phyloP scores from a whole-genome alignment of 495 filamentous ascomycete species.

The Trichoderma asperelloides region DNA sequence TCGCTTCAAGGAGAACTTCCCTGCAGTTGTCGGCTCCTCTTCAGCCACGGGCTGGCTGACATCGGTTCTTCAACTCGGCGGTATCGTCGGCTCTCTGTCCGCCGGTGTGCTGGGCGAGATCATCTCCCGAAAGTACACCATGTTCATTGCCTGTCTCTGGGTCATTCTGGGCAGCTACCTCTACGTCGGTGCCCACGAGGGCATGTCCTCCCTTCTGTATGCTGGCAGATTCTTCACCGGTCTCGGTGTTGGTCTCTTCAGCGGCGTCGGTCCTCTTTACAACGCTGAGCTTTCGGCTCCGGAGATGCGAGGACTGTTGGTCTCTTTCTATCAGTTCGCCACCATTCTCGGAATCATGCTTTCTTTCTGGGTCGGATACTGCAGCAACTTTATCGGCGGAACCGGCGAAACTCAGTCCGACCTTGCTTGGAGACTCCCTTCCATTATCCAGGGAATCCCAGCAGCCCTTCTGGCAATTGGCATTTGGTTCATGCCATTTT shows the following conservation, averaged over 20 bases:
- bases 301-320: constrained; percentile 17
- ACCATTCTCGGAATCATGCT: constrained; percentile 21
- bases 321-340: constrained; percentile 20
- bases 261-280: constrained; percentile 19
- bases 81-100: constrained; percentile 15
- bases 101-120: constrained; percentile 17
- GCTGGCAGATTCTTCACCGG: constrained; percentile 19
- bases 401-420: constrained; percentile 32
- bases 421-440: constrained; percentile 37
- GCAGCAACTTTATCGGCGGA: constrained; percentile 16
- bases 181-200: constrained; percentile 14
- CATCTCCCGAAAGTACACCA: constrained; percentile 19
- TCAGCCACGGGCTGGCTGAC: constrained; percentile 36
- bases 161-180: constrained; percentile 17
- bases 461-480: constrained; percentile 33
- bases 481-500: constrained; percentile 58
- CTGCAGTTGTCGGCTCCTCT: constrained; percentile 29
- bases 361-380: constrained; percentile 21
- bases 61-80: constrained; percentile 18
- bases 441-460: constrained; percentile 37
- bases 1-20: constrained; percentile 35
- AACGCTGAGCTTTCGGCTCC: constrained; percentile 22
- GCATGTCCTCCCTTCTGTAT: constrained; percentile 14
- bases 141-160: constrained; percentile 16
- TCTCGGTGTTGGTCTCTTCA: constrained; percentile 17